Conservation (phyloP, 2,329 filamentous ascomycete species). For the Aspergillus brasiliensis region DNA sequence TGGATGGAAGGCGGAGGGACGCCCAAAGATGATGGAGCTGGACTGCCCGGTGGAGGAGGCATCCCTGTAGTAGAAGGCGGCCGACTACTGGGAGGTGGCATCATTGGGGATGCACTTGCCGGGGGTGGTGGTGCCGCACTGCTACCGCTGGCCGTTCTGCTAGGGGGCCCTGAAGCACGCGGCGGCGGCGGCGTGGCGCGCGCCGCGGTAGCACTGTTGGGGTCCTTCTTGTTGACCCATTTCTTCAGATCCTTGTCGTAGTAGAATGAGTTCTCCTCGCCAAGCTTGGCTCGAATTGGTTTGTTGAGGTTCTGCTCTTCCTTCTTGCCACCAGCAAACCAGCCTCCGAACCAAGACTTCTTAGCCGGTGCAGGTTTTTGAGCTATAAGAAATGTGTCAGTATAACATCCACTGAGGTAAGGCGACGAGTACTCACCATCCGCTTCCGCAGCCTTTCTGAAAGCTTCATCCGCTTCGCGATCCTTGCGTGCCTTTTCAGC, state of each 20-base stretch:
- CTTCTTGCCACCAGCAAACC: slow-evolving; percentile 64
- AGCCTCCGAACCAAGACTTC: slow-evolving; percentile 71
- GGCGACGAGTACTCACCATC: slow-evolving; percentile 51
- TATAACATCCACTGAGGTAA: slow-evolving; percentile 28
- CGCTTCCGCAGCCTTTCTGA: slow-evolving; percentile 77
- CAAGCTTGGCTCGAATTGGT: slow-evolving; percentile 89
- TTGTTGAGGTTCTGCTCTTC: slow-evolving; percentile 47
- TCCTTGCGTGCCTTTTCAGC: slow-evolving; percentile 71
- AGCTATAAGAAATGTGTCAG: slow-evolving; percentile 50
- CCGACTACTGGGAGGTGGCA: slow-evolving; percentile 27
- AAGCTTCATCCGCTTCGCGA: slow-evolving; percentile 79
- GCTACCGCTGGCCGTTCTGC: slow-evolving; percentile 56
- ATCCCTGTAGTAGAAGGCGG: slow-evolving; percentile 37
- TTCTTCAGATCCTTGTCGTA: slow-evolving; percentile 96
- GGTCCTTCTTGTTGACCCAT: slow-evolving; percentile 96
- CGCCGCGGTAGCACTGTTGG: slow-evolving; percentile 60
- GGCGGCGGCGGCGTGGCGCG: slow-evolving; percentile 78
- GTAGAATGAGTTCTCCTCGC: slow-evolving; percentile 88
- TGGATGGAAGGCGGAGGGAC: slow-evolving; percentile 33
- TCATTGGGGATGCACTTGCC: slow-evolving; percentile 26
- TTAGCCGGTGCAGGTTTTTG: slow-evolving; percentile 36
- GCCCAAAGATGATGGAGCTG: slow-evolving; percentile 31
- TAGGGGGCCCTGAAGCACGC: slow-evolving; percentile 55
- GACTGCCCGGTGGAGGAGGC: slow-evolving; percentile 33
- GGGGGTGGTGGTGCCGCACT: slow-evolving; percentile 52